A percentile compares a stretch with the other conserved stretches of the same genome.
Evolutionary conservation across 1,284 basidiomycete genomes (phyloP).

Genomic region (Sporisorium graminicola): DNA sequence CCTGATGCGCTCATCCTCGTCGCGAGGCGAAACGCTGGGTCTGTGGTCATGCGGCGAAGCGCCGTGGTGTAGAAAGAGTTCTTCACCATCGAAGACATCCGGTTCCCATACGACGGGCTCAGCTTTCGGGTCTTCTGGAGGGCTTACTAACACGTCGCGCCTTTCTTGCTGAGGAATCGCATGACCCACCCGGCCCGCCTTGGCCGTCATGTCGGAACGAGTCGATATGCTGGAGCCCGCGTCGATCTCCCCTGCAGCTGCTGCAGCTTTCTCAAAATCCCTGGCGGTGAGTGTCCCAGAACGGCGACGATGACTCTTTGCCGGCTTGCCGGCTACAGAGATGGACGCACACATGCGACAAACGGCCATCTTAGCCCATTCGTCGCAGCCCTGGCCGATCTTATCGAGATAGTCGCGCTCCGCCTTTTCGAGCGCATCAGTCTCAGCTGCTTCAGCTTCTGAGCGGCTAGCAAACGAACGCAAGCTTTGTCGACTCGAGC

Average conservation of each 20-base stretch:
- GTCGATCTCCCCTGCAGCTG: background rate
- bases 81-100: slow-evolving; percentile 49
- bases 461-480: slow-evolving; percentile 36
- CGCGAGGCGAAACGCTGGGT: slow-evolving; percentile 23
- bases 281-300: slow-evolving; percentile 45
- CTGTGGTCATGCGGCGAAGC: slow-evolving; percentile 25
- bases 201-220: slow-evolving; percentile 48
- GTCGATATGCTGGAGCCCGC: slow-evolving; percentile 42
- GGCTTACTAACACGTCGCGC: background rate
- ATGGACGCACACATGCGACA: slow-evolving; percentile 44
- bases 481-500: slow-evolving; percentile 35
- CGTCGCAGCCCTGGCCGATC: slow-evolving; percentile 48
- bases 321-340: slow-evolving; percentile 8
- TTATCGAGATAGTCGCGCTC: slow-evolving; percentile 41
- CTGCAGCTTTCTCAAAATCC: slow-evolving; percentile 18
- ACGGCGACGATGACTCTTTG: slow-evolving; percentile 15
- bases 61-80: slow-evolving; percentile 38
- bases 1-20: slow-evolving; percentile 39
- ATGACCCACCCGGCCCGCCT: slow-evolving; percentile 28
- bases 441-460: slow-evolving; percentile 54
- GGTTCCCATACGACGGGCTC: slow-evolving; percentile 40
- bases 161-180: background rate
- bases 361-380: slow-evolving; percentile 59
- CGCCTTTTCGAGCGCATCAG: slow-evolving; percentile 52
- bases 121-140: background rate